Percentiles rank a stretch among this genome's conserved stretches.
phyloP scores from a whole-genome alignment of 163 green algal genomes.

The Chloroidium sp. region DNA sequence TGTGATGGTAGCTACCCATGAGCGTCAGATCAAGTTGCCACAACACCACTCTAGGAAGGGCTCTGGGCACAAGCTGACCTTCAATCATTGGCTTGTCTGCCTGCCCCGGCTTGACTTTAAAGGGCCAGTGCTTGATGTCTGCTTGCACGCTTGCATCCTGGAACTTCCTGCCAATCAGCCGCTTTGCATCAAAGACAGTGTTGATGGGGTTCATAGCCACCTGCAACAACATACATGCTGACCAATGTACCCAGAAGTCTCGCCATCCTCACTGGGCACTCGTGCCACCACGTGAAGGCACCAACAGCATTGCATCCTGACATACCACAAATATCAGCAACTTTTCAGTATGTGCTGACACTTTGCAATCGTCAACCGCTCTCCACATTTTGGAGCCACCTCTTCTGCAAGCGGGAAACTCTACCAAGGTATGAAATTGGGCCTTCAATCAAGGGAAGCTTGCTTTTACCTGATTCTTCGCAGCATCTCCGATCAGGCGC shows the following conservation, averaged over 20 bases:
- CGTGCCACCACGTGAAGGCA: background rate
- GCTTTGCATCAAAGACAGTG: slow-evolving; percentile 84
- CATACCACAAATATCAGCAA: too few relatives aligned
- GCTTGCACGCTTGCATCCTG: slow-evolving; percentile 56
- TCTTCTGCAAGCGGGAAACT: background rate
- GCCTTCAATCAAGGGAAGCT: background rate
- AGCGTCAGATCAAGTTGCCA: background rate
- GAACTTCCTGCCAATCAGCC: slow-evolving; percentile 81
- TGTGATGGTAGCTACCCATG: too few relatives aligned
- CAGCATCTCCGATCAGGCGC: slow-evolving; percentile 86
- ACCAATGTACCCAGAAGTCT: background rate
- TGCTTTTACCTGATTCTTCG: slow-evolving; percentile 83
- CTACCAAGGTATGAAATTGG: background rate
- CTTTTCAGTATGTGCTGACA: too few relatives aligned
- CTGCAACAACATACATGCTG: slow-evolving; percentile 22
- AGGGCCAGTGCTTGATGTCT: slow-evolving; percentile 80
- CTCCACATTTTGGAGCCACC: background rate
- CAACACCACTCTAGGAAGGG: background rate
- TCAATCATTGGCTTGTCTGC: slow-evolving; percentile 73
- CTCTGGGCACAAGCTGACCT: slow-evolving; percentile 20
- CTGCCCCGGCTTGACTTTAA: slow-evolving; percentile 61
- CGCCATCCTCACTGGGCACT: background rate
- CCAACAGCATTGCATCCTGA: too few relatives aligned
- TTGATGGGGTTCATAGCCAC: slow-evolving; percentile 81
- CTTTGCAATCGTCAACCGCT: background rate